Evolutionary conservation across 2,329 filamentous ascomycete species (phyloP).

Genomic region (Ceratocystis albifundus): DNA sequence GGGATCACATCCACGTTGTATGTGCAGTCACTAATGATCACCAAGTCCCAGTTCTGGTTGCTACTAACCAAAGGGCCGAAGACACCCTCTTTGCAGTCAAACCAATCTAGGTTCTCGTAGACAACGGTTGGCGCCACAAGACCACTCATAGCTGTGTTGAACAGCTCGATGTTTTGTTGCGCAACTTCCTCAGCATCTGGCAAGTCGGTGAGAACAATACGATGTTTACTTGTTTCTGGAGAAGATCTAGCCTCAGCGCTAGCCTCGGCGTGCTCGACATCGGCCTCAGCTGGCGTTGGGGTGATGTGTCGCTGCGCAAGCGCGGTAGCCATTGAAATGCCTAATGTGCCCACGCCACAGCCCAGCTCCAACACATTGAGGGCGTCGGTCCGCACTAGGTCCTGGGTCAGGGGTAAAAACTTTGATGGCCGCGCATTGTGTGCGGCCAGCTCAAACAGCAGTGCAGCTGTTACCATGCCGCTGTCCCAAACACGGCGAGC

Average conservation of each 20-base stretch:
- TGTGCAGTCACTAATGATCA: constrained; percentile 49
- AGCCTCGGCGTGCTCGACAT: neutral
- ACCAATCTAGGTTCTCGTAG: constrained; percentile 49
- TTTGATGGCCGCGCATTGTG: neutral
- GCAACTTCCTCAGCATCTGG: constrained; percentile 42
- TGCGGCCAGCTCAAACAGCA: constrained; percentile 26
- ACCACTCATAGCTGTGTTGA: constrained; percentile 21
- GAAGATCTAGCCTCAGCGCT: neutral
- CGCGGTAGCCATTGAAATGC: constrained; percentile 37
- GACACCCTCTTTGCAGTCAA: constrained; percentile 36
- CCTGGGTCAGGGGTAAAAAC: constrained; percentile 13
- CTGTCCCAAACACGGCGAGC: constrained; percentile 50
- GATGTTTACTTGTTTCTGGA: constrained; percentile 20
- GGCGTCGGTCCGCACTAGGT: neutral
- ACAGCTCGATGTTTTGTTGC: constrained; percentile 36
- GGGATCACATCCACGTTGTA: constrained; percentile 48
- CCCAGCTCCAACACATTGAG: constrained; percentile 41
- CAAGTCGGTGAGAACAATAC: constrained; percentile 46
- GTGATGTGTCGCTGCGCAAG: constrained; percentile 26
- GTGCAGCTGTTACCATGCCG: constrained; percentile 38
- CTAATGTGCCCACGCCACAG: constrained; percentile 46
- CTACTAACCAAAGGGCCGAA: constrained; percentile 35
- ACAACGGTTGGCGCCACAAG: constrained; percentile 28
- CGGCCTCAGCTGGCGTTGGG: neutral
- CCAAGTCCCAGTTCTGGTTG: constrained; percentile 38